Percentiles rank a stretch among this genome's conserved stretches.
These are phyloP conservation scores for Solanum chaucha DNA, from an alignment of 257 asterid species.

Conservation along the genomic window DNA sequence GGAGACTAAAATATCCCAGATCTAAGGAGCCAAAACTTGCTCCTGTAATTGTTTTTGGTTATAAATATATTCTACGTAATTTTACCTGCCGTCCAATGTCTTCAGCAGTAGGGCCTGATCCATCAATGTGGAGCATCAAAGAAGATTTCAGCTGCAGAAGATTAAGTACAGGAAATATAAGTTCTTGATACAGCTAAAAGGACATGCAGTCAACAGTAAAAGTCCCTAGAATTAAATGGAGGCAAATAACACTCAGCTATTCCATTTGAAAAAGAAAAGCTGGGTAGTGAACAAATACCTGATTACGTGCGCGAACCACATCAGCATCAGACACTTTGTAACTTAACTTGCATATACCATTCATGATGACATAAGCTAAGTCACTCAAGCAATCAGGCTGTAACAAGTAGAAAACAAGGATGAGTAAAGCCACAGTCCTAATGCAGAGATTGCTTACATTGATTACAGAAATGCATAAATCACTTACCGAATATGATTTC, in stretches of 20 bases:
- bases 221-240: neutral
- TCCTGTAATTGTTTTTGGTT: neutral
- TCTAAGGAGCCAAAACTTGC: neutral
- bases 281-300: constrained; percentile 19
- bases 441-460: neutral
- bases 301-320: constrained; percentile 80
- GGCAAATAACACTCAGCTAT: neutral
- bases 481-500: neutral
- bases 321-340: constrained; percentile 66
- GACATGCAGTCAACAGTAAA: neutral
- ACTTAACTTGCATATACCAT: constrained; percentile 54
- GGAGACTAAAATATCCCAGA: neutral
- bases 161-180: neutral
- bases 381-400: constrained; percentile 91
- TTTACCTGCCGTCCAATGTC: constrained; percentile 97
- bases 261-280: neutral
- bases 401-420: neutral
- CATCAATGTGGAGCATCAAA: constrained; percentile 84
- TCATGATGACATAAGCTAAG: constrained; percentile 65
- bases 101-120: constrained; percentile 84
- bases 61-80: neutral
- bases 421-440: neutral
- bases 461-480: neutral
- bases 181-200: neutral
- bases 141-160: constrained; percentile 77